phyloP scores from a whole-genome alignment of 2,329 filamentous ascomycete genomes.

The Dactylellina leptospora region DNA sequence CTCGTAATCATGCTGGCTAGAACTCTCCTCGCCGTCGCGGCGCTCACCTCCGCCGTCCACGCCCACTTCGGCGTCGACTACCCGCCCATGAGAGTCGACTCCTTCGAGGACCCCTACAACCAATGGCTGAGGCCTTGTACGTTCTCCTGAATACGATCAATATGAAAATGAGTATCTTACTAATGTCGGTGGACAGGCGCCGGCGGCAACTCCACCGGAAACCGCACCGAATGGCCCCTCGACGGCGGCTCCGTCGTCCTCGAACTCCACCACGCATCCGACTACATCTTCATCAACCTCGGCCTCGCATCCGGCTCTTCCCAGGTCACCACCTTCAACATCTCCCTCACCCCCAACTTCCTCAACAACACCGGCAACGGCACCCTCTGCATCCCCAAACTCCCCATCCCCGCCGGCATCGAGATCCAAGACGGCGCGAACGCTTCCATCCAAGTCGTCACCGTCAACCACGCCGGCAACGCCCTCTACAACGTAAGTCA shows the following conservation, averaged over 20 bases:
- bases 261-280: slow-evolving; percentile 65
- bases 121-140: slow-evolving; percentile 59
- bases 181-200: slow-evolving; percentile 12
- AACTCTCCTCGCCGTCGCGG: slow-evolving; percentile 32
- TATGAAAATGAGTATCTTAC: neutral
- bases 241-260: slow-evolving; percentile 65
- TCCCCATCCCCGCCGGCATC: slow-evolving; percentile 66
- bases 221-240: slow-evolving; percentile 65
- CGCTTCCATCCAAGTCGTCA: slow-evolving; percentile 75
- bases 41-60: slow-evolving; percentile 39
- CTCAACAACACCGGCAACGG: slow-evolving; percentile 70
- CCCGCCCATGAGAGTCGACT: slow-evolving; percentile 65
- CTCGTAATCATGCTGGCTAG: slow-evolving; percentile 38
- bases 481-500: slow-evolving; percentile 71
- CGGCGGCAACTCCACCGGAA: slow-evolving; percentile 53
- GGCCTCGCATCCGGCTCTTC: slow-evolving; percentile 62
- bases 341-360: slow-evolving; percentile 70
- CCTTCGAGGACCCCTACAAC: slow-evolving; percentile 58
- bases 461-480: slow-evolving; percentile 67
- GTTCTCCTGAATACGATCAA: neutral
- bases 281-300: slow-evolving; percentile 66
- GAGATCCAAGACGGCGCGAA: slow-evolving; percentile 69
- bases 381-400: slow-evolving; percentile 71
- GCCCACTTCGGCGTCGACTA: slow-evolving; percentile 69
- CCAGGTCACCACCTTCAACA: slow-evolving; percentile 71